These are phyloP conservation scores for Dictyostelium purpureum DNA, from an alignment of 78 protist genomes.

Conservation along the genomic window DNA sequence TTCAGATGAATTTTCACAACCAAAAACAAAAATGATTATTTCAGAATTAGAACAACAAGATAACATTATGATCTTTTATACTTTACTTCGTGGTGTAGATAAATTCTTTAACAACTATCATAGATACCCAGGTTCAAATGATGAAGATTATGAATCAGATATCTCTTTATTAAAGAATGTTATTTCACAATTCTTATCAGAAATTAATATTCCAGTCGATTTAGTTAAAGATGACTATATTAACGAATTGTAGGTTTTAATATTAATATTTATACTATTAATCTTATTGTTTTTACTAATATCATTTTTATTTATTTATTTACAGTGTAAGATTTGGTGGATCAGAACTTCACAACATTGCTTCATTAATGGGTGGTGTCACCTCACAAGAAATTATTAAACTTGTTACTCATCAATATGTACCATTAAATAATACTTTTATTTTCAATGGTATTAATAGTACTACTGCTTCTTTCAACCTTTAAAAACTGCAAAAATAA, in stretches of 20 bases:
- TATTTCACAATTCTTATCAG: not conserved
- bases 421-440: slow-evolving; percentile 89
- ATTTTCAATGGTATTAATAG: slow-evolving; percentile 87
- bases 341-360: slow-evolving; percentile 87
- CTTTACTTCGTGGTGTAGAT: slow-evolving; percentile 54
- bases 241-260: slow-evolving; percentile 62
- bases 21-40: slow-evolving; percentile 5
- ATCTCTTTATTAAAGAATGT: slow-evolving; percentile 7
- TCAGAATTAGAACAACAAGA: slow-evolving; percentile 60
- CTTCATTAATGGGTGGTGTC: slow-evolving; percentile 92
- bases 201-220: slow-evolving; percentile 4
- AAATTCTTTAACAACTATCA: slow-evolving; percentile 25
- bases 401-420: slow-evolving; percentile 85
- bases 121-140: slow-evolving; percentile 64
- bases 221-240: slow-evolving; percentile 71
- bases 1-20: slow-evolving; percentile 7
- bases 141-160: slow-evolving; percentile 78
- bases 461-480: slow-evolving; percentile 32
- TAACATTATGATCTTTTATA: slow-evolving; percentile 32
- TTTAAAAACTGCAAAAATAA: not conserved
- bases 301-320: not conserved
- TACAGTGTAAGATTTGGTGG: slow-evolving; percentile 78
- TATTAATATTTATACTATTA: not conserved
- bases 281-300: not conserved
- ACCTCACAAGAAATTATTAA: slow-evolving; percentile 90